Percentiles rank a stretch among this genome's conserved stretches.
Evolutionary conservation across 768 basidiomycete genomes (phyloP).

Genomic region (Vararia minispora): DNA sequence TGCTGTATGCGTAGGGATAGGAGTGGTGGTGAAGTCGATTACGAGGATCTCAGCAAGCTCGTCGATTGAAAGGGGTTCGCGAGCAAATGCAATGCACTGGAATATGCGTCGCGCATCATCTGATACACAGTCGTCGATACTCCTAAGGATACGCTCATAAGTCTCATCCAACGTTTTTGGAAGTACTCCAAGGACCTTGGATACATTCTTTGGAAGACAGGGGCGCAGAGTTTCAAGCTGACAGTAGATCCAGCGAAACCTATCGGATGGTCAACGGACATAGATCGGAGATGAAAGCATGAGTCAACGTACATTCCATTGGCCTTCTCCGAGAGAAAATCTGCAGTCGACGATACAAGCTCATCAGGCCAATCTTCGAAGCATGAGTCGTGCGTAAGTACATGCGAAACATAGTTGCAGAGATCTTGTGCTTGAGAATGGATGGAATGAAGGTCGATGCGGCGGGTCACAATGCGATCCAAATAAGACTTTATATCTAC

Average conservation of each 20-base stretch:
- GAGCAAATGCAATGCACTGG: background rate
- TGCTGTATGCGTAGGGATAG: background rate
- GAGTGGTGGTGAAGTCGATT: background rate
- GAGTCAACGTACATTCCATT: constrained; percentile 4
- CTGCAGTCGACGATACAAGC: background rate
- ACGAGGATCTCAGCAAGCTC: constrained; percentile 5
- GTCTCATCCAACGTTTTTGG: constrained; percentile 2
- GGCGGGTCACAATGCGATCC: background rate
- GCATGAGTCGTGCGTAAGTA: background rate
- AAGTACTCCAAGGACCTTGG: background rate
- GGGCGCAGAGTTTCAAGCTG: constrained; percentile 1
- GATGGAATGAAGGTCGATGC: background rate
- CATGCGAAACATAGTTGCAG: background rate
- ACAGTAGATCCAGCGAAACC: constrained; percentile 3
- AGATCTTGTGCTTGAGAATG: background rate
- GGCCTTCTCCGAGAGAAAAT: background rate
- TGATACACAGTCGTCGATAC: background rate
- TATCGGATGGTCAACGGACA: background rate
- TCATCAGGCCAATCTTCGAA: constrained; percentile 1
- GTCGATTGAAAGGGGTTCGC: constrained; percentile 3
- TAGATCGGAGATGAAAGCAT: too few species aligned
- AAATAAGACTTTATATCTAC: background rate
- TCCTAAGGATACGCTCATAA: background rate
- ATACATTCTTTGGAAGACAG: background rate
- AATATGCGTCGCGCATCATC: constrained; percentile 1